Conservation (phyloP, 768 basidiomycete genomes). For the Fistulinella prunicolor region DNA sequence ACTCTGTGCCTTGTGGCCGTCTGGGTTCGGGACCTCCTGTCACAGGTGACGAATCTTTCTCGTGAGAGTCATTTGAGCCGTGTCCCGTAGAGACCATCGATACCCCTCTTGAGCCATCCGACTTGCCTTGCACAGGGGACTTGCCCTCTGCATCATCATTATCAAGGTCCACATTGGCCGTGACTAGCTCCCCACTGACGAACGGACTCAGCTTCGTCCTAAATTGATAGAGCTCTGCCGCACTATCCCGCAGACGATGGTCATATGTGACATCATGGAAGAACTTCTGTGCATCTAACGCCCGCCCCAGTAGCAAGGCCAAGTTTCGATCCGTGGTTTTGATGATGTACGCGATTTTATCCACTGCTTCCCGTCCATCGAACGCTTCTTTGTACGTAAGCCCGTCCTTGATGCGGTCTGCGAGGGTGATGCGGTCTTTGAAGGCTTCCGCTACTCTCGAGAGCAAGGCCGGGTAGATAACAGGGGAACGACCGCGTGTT, state of each 20-base stretch:
- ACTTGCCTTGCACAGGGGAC: slow-evolving; percentile 23
- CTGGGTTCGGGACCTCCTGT: slow-evolving; percentile 16
- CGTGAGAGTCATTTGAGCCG: slow-evolving; percentile 35
- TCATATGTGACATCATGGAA: slow-evolving; percentile 99
- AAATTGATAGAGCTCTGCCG: slow-evolving; percentile 92
- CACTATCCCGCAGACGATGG: slow-evolving; percentile 87
- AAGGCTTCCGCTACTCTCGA: slow-evolving; percentile 95
- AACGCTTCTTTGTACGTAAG: slow-evolving; percentile 96
- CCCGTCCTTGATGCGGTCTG: slow-evolving; percentile 89
- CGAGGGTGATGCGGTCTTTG: slow-evolving; percentile 69
- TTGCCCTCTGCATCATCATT: slow-evolving; percentile 34
- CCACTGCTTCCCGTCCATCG: slow-evolving; percentile 95
- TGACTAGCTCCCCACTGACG: slow-evolving; percentile 67
- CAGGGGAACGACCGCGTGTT: slow-evolving; percentile 54
- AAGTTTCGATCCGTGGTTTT: slow-evolving; percentile 97
- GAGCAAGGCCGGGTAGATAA: slow-evolving; percentile 93
- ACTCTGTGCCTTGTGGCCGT: slow-evolving; percentile 40
- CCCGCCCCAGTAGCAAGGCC: slow-evolving; percentile 90
- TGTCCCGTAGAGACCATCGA: slow-evolving; percentile 29
- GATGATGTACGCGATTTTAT: slow-evolving; percentile 97
- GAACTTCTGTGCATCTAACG: slow-evolving; percentile 96
- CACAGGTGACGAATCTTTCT: slow-evolving; percentile 32
- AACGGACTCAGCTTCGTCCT: slow-evolving; percentile 82
- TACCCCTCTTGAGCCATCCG: slow-evolving; percentile 20
- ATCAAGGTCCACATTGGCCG: slow-evolving; percentile 34